Percentiles rank a stretch among this genome's conserved stretches.
phyloP scores from a whole-genome alignment of 345 rosid genomes.

The Lepidium didymum region DNA sequence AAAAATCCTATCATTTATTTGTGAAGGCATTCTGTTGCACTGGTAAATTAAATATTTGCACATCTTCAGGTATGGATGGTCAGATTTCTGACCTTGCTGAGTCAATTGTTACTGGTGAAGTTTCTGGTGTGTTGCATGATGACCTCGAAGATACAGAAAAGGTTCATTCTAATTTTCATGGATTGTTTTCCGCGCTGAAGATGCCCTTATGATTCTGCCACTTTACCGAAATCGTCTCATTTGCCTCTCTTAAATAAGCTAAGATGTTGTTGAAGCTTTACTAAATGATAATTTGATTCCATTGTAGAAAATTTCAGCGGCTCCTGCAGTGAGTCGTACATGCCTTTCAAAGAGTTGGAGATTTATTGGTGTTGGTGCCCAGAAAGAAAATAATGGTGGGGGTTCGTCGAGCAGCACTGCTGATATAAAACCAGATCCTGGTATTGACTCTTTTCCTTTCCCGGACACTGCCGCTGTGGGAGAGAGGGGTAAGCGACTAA shows the following conservation, averaged over 20 bases:
- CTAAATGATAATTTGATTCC: neutral
- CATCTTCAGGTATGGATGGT: slow-evolving; percentile 54
- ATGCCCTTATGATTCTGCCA: neutral
- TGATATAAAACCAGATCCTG: slow-evolving; percentile 35
- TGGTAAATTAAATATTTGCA: neutral
- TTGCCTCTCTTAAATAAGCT: neutral
- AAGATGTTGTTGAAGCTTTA: neutral
- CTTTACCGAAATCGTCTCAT: neutral
- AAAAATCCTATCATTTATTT: neutral
- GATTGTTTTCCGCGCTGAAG: neutral
- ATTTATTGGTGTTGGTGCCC: slow-evolving; percentile 17
- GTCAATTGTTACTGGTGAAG: slow-evolving; percentile 49
- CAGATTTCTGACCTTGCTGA: slow-evolving; percentile 69
- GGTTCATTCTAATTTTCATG: neutral
- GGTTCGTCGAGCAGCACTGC: slow-evolving; percentile 20
- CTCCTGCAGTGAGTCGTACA: neutral
- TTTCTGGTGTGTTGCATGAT: slow-evolving; percentile 17
- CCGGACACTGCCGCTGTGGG: slow-evolving; percentile 19
- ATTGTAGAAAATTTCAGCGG: slow-evolving; percentile 13
- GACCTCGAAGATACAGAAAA: slow-evolving; percentile 17
- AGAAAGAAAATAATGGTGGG: slow-evolving; percentile 18
- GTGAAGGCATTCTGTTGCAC: neutral
- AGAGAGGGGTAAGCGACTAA: slow-evolving; percentile 63
- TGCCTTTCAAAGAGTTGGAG: slow-evolving; percentile 20
- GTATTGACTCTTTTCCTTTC: slow-evolving; percentile 25